Conservation (phyloP, 1,284 basidiomycete species). For the Sporisorium reilianum region DNA sequence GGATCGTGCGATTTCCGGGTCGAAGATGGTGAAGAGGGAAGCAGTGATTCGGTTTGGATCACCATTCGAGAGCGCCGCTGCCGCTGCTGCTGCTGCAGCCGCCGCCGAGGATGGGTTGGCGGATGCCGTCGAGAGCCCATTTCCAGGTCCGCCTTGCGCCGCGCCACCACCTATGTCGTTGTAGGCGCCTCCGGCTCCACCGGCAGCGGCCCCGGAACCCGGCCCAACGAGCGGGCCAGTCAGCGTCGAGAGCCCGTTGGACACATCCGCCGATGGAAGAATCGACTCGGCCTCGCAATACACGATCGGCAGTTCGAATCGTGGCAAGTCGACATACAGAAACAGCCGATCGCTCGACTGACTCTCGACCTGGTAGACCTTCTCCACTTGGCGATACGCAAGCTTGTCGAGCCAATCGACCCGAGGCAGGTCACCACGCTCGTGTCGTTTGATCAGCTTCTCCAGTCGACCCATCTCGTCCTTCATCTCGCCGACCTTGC, state of each 20-base stretch:
- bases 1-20: conserved; percentile 88
- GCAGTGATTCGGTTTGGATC: conserved; percentile 71
- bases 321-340: conserved; percentile 92
- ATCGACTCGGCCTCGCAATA: conserved; percentile 76
- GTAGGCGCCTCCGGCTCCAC: not conserved
- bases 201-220: conserved; percentile 5
- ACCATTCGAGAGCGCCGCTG: conserved; percentile 68
- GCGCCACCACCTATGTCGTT: conserved; percentile 2
- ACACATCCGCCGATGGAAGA: conserved; percentile 16
- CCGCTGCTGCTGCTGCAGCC: conserved; percentile 41
- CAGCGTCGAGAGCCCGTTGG: conserved; percentile 30
- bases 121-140: conserved; percentile 6
- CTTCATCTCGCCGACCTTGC: conserved; percentile 66
- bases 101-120: conserved; percentile 31
- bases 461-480: conserved; percentile 96
- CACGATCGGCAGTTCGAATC: conserved; percentile 98
- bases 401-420: conserved; percentile 96
- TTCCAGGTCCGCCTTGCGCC: conserved; percentile 13
- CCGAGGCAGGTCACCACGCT: conserved; percentile 90
- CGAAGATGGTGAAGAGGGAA: conserved; percentile 83
- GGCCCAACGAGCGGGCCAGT: conserved; percentile 14
- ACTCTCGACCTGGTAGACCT: conserved; percentile 69
- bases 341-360: conserved; percentile 71
- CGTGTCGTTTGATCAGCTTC: conserved; percentile 96
- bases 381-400: conserved; percentile 91